Conservation (phyloP, 2,329 filamentous ascomycete species). For the Helotiales sp. region DNA sequence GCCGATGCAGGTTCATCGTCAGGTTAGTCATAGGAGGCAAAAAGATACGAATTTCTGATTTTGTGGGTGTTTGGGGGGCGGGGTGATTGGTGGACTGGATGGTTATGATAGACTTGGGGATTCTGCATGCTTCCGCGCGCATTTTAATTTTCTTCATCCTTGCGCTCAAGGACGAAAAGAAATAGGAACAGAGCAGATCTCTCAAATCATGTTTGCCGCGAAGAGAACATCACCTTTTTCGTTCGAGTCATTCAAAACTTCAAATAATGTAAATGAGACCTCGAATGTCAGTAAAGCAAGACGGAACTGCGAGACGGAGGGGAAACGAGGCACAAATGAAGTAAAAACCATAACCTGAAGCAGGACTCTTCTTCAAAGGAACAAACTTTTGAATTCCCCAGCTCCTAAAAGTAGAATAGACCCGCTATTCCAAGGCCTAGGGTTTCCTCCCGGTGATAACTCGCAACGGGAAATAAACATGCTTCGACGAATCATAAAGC, state of each 20-base stretch:
- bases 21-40: background rate
- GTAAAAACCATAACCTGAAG: background rate
- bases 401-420: background rate
- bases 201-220: no score
- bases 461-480: conserved; percentile 40
- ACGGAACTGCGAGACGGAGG: background rate
- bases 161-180: no score
- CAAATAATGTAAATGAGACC: background rate
- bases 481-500: conserved; percentile 43
- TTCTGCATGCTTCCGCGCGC: no score
- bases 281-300: background rate
- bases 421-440: background rate
- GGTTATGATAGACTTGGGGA: background rate
- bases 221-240: no score
- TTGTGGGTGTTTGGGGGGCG: background rate
- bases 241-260: no score
- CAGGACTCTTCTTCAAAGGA: background rate
- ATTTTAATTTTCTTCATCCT: no score
- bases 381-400: background rate
- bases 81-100: no score
- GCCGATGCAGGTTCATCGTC: background rate
- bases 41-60: background rate
- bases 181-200: no score
- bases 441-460: conserved; percentile 8
- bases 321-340: background rate